Conservation (phyloP, 176 grass and related monocot species). For the Poa pratensis region DNA sequence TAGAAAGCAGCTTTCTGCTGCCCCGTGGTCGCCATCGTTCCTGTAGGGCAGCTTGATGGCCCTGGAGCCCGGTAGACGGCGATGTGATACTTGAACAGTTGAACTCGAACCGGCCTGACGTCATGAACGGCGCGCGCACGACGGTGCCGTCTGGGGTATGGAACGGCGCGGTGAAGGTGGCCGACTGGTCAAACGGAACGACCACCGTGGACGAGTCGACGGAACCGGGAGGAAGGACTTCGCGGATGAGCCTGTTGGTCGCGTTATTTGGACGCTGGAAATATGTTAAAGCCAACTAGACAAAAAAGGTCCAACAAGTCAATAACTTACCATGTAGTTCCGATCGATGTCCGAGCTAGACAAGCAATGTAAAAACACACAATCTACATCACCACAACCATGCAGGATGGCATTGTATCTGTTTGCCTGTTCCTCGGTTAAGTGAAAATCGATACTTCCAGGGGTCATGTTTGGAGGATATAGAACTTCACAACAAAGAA, state of each 20-base stretch:
- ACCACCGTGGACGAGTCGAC: neutral
- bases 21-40: neutral
- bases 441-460: too few species aligned
- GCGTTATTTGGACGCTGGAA: too few species aligned
- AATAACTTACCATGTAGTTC: too few species aligned
- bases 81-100: neutral
- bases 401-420: too few species aligned
- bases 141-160: neutral
- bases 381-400: too few species aligned
- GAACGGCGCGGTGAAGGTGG: slow-evolving; percentile 1
- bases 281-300: too few species aligned
- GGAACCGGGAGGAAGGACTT: neutral
- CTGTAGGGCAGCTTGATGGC: neutral
- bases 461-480: too few species aligned
- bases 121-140: neutral
- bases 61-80: neutral
- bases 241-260: neutral
- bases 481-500: too few species aligned
- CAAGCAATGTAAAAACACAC: too few species aligned
- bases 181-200: neutral
- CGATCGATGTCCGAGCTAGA: too few species aligned
- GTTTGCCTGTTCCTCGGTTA: too few species aligned
- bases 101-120: neutral
- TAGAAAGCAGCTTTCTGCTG: neutral
- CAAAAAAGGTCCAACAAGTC: too few species aligned